A percentile compares a stretch with the other conserved stretches of the same genome.
phyloP scores from a whole-genome alignment of 1,284 basidiomycete genomes.

The Omphalotus olearius region DNA sequence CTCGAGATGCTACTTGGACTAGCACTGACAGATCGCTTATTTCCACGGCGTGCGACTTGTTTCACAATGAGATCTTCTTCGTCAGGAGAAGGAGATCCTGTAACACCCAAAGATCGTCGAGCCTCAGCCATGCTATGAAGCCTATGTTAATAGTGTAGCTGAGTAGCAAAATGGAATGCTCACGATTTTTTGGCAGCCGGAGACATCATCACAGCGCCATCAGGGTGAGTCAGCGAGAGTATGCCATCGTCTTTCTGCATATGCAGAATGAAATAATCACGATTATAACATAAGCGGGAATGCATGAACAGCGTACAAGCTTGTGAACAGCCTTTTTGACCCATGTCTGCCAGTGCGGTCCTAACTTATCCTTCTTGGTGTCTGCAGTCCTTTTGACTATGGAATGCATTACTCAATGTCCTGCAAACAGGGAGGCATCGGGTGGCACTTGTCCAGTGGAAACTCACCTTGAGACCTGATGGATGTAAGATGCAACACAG shows the following conservation, averaged over 20 bases:
- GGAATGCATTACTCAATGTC: background rate
- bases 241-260: slow-evolving; percentile 40
- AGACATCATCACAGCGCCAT: slow-evolving; percentile 37
- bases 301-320: slow-evolving; percentile 30
- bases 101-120: slow-evolving; percentile 28
- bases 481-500: slow-evolving; percentile 41
- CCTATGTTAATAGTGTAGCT: background rate
- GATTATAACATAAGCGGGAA: background rate
- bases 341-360: slow-evolving; percentile 46
- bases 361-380: slow-evolving; percentile 41
- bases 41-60: slow-evolving; percentile 21
- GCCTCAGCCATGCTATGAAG: slow-evolving; percentile 27
- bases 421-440: background rate
- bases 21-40: background rate
- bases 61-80: slow-evolving; percentile 35
- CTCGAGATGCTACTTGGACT: background rate
- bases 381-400: slow-evolving; percentile 45
- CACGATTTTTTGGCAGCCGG: slow-evolving; percentile 42
- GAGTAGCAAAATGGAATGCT: slow-evolving; percentile 12
- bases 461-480: slow-evolving; percentile 39
- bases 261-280: background rate
- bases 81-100: slow-evolving; percentile 19
- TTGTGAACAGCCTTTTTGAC: slow-evolving; percentile 43
- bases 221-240: slow-evolving; percentile 27
- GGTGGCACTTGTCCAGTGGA: background rate